phyloP scores from a whole-genome alignment of 805 yeast species.

The Schwanniomyces sp. region DNA sequence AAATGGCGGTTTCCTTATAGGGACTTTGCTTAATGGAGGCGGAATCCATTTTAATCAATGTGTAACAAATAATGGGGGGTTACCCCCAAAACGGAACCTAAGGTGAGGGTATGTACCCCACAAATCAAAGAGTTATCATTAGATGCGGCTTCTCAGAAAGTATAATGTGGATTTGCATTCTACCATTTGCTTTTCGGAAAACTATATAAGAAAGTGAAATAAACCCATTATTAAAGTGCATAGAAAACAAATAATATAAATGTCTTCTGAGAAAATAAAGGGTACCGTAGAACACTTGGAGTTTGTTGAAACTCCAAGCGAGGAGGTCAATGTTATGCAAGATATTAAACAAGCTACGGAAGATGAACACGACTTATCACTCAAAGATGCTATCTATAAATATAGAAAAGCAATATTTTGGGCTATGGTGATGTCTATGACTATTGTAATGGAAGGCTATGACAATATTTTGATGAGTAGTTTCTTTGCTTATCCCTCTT shows the following conservation, averaged over 20 bases:
- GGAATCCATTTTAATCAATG: not conserved
- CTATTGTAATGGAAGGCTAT: conserved; percentile 43
- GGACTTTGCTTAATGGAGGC: not conserved
- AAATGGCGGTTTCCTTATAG: not conserved
- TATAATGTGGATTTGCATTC: not conserved
- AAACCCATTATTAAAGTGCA: not conserved
- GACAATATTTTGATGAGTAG: conserved; percentile 40
- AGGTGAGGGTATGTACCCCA: not conserved
- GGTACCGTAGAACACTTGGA: not conserved
- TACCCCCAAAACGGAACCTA: not conserved
- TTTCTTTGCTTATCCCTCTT: conserved; percentile 35
- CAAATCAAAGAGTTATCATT: not conserved
- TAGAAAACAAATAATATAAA: not conserved
- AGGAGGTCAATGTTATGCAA: not conserved
- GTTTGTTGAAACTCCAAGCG: not conserved
- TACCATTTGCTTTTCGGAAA: not conserved
- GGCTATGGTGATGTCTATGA: conserved; percentile 13
- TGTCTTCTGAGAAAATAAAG: not conserved
- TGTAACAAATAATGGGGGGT: not conserved
- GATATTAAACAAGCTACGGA: not conserved
- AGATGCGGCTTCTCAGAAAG: not conserved
- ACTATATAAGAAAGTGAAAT: not conserved
- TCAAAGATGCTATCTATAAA: not conserved
- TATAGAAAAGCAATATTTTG: conserved; percentile 1
- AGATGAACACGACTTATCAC: not conserved